phyloP scores from a whole-genome alignment of 495 filamentous ascomycete genomes.

The Clohesyomyces aquaticus region DNA sequence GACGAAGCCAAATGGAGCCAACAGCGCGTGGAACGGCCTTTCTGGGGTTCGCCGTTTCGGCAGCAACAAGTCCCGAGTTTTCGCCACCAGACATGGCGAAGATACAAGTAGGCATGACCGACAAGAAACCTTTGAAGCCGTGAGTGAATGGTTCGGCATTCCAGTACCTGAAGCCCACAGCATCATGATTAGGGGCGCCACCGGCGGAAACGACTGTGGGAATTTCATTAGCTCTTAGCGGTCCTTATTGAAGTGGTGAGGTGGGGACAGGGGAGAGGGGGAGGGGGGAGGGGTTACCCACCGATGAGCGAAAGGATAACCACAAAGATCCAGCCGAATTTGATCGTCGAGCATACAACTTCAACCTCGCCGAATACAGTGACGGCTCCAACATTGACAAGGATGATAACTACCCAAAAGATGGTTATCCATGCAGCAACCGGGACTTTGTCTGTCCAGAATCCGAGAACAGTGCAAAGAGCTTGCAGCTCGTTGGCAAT shows the following conservation, averaged over 20 bases:
- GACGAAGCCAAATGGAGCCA: constrained; percentile 40
- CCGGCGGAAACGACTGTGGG: constrained; percentile 35
- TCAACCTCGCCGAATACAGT: constrained; percentile 40
- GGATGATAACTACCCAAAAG: constrained; percentile 37
- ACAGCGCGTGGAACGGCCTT: constrained; percentile 41
- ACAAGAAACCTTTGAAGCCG: constrained; percentile 42
- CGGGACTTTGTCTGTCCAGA: constrained; percentile 41
- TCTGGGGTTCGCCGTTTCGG: constrained; percentile 36
- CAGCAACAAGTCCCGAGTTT: constrained; percentile 39
- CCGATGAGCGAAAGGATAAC: constrained; percentile 41
- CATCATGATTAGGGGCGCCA: constrained; percentile 27
- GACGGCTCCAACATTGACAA: constrained; percentile 36
- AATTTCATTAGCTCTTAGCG: neutral
- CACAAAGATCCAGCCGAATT: constrained; percentile 43
- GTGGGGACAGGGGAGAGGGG: too few species aligned
- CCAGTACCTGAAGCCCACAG: constrained; percentile 43
- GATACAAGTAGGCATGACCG: constrained; percentile 39
- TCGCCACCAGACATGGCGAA: constrained; percentile 42
- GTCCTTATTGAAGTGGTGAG: neutral
- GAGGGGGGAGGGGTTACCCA: constrained; percentile 20
- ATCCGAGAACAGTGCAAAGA: constrained; percentile 33
- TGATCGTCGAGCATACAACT: constrained; percentile 38
- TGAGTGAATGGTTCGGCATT: constrained; percentile 33
- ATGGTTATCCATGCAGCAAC: constrained; percentile 40
- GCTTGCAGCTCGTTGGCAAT: constrained; percentile 42